Evolutionary conservation across 164 flowering plant species (phyloP).

Genomic region (Brasenia schreberi): DNA sequence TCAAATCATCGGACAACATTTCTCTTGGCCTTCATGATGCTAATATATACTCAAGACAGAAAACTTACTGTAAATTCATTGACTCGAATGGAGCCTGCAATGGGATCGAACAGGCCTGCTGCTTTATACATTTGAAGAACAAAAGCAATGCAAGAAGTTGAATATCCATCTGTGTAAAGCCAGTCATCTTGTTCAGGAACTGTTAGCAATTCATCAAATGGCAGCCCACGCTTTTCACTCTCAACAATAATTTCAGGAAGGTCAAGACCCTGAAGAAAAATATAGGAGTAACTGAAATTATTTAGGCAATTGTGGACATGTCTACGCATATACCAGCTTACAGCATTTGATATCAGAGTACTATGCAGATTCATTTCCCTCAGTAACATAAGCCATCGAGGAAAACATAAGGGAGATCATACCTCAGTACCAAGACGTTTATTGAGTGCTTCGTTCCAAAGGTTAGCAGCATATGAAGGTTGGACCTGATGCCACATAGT

Average conservation of each 20-base stretch:
- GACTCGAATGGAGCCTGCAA: conserved; percentile 63
- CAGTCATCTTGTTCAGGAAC: conserved; percentile 93
- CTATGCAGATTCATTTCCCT: too few species aligned
- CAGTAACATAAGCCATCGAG: background rate
- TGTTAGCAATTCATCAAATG: conserved; percentile 67
- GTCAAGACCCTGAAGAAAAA: conserved; percentile 44
- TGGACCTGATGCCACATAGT: conserved; percentile 72
- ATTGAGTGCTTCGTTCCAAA: conserved; percentile 99
- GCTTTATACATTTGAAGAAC: conserved; percentile 85
- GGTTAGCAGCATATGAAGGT: conserved; percentile 81
- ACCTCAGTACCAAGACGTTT: conserved; percentile 89
- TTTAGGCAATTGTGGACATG: background rate
- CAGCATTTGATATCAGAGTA: too few species aligned
- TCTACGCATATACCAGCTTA: background rate
- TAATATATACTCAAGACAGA: background rate
- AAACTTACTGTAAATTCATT: conserved; percentile 89
- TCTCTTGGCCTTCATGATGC: background rate
- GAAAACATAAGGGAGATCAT: background rate
- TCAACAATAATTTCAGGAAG: conserved; percentile 84
- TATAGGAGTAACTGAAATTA: background rate
- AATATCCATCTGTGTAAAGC: conserved; percentile 79
- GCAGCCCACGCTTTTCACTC: conserved; percentile 65
- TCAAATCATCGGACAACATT: background rate
- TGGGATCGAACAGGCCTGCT: conserved; percentile 75
- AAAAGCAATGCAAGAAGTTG: conserved; percentile 87